phyloP scores from a whole-genome alignment of 1,284 basidiomycete genomes.

The Trichosporon sp. region DNA sequence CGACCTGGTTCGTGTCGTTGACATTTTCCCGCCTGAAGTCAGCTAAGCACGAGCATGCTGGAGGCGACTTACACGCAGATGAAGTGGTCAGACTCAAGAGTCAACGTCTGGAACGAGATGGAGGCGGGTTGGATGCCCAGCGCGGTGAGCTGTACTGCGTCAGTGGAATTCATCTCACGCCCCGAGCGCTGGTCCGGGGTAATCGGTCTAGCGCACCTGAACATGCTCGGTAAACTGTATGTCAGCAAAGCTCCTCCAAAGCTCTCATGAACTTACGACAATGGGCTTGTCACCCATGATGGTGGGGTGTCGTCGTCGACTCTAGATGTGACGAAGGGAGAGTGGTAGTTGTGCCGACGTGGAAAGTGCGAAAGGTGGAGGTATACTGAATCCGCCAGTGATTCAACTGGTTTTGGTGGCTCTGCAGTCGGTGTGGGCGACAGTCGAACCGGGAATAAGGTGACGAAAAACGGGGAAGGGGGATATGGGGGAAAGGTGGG shows the following conservation, averaged over 20 bases:
- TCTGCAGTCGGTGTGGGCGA: background rate
- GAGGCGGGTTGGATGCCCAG: slow-evolving; percentile 93
- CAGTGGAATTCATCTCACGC: slow-evolving; percentile 1
- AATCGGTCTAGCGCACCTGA: slow-evolving; percentile 46
- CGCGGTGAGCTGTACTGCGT: slow-evolving; percentile 76
- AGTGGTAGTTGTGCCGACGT: slow-evolving; percentile 22
- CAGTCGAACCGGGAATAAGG: slow-evolving; percentile 12
- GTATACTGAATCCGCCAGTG: slow-evolving; percentile 5
- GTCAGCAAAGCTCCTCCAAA: slow-evolving; percentile 20
- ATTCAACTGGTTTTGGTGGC: slow-evolving; percentile 16
- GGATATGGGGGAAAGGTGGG: background rate
- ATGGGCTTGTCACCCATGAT: slow-evolving; percentile 56
- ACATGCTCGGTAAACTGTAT: slow-evolving; percentile 59
- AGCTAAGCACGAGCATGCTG: background rate
- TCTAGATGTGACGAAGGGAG: background rate
- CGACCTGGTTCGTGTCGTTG: slow-evolving; percentile 86
- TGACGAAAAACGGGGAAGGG: background rate
- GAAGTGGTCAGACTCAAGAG: slow-evolving; percentile 95
- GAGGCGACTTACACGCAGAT: slow-evolving; percentile 67
- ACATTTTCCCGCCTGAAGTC: slow-evolving; percentile 47
- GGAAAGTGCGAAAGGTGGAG: slow-evolving; percentile 19
- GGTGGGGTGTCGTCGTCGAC: slow-evolving; percentile 23
- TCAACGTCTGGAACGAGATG: slow-evolving; percentile 96
- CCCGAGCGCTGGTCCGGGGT: background rate
- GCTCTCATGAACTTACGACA: slow-evolving; percentile 39